These are phyloP conservation scores for Auriscalpium microsporum DNA, from an alignment of 768 basidiomycete genomes.

Conservation along the genomic window DNA sequence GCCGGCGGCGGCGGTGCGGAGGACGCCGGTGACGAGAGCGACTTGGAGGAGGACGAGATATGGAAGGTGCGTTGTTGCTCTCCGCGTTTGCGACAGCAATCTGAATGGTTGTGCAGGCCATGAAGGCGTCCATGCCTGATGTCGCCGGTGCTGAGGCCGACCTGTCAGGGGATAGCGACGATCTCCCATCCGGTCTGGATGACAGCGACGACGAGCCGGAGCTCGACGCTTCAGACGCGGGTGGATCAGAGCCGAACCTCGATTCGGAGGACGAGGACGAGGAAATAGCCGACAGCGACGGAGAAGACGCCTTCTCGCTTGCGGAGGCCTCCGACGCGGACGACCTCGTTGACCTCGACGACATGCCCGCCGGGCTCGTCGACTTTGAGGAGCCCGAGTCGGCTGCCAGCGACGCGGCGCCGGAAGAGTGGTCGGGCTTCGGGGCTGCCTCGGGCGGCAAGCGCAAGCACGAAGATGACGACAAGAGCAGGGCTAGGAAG, in stretches of 20 bases:
- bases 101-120: slow-evolving; percentile 45
- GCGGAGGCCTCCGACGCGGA: slow-evolving; percentile 67
- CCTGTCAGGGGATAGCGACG: slow-evolving; percentile 21
- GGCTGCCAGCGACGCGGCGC: slow-evolving; percentile 28
- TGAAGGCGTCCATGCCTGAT: slow-evolving; percentile 80
- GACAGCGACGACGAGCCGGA: slow-evolving; percentile 20
- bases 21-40: slow-evolving; percentile 22
- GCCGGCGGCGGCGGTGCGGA: slow-evolving; percentile 26
- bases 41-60: slow-evolving; percentile 39
- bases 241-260: slow-evolving; percentile 19
- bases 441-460: slow-evolving; percentile 24
- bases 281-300: slow-evolving; percentile 20
- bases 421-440: slow-evolving; percentile 52
- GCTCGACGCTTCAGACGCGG: slow-evolving; percentile 21
- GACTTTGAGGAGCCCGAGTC: slow-evolving; percentile 48
- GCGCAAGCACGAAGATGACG: slow-evolving; percentile 34
- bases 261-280: slow-evolving; percentile 17
- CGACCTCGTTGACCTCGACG: slow-evolving; percentile 54
- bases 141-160: slow-evolving; percentile 25
- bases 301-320: slow-evolving; percentile 34
- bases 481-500: slow-evolving; percentile 44
- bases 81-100: background rate
- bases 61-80: slow-evolving; percentile 64
- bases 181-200: slow-evolving; percentile 18
- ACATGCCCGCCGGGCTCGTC: slow-evolving; percentile 48